Evolutionary conservation across 441 rosid genomes (phyloP).

Genomic region (Populus hybrid): DNA sequence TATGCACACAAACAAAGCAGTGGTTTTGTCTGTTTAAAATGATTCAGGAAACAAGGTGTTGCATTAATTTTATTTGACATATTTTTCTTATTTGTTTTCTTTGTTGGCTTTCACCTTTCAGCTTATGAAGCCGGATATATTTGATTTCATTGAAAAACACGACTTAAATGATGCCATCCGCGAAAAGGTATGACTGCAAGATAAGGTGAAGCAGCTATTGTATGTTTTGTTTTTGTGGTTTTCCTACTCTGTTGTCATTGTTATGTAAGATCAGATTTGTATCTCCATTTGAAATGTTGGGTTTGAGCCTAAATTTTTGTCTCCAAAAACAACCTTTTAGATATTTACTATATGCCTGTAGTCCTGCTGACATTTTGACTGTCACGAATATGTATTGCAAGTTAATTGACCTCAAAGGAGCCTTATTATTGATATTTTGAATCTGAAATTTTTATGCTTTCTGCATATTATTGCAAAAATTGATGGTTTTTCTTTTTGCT

Average conservation of each 20-base stretch:
- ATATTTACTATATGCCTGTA: background rate
- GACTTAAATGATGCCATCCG: constrained; percentile 77
- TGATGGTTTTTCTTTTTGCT: constrained; percentile 12
- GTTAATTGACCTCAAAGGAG: background rate
- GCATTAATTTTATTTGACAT: constrained; percentile 16
- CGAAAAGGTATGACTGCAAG: too few relatives aligned
- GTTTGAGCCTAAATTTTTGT: background rate
- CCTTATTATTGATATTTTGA: background rate
- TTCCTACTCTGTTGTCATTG: background rate
- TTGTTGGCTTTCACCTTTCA: constrained; percentile 37
- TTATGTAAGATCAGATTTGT: background rate
- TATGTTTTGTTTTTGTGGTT: constrained; percentile 10
- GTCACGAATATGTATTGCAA: background rate
- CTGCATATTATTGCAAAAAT: background rate
- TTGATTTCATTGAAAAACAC: constrained; percentile 86
- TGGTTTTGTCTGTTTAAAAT: background rate
- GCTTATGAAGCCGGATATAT: constrained; percentile 94
- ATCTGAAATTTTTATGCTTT: background rate
- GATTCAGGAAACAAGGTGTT: background rate
- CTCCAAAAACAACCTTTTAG: background rate
- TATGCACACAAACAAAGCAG: constrained; percentile 3
- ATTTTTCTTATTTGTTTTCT: constrained; percentile 10
- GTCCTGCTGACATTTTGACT: background rate
- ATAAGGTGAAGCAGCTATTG: background rate
- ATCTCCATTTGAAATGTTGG: background rate